phyloP scores from a whole-genome alignment of 2,329 filamentous ascomycete species.

The Botryotinia globosa region DNA sequence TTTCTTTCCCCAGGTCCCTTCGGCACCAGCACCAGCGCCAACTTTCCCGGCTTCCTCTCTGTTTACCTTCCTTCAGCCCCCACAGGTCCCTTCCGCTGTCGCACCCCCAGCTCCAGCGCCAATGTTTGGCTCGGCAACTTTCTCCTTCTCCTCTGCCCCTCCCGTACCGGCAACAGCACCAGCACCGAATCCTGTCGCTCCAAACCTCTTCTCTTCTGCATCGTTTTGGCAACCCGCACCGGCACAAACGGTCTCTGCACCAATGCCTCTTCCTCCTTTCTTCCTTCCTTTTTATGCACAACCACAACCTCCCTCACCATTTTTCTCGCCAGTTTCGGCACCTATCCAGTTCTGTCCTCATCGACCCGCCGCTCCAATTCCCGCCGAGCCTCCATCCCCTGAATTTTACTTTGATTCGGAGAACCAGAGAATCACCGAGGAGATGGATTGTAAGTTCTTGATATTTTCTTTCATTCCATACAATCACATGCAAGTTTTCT shows the following conservation, averaged over 20 bases:
- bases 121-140: neutral
- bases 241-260: neutral
- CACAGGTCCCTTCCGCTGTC: no score
- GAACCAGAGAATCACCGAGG: neutral
- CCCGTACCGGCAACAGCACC: neutral
- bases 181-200: neutral
- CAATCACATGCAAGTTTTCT: neutral
- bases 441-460: slow-evolving; percentile 9
- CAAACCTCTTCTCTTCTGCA: neutral
- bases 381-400: neutral
- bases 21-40: neutral
- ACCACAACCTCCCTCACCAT: neutral
- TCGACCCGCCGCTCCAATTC: neutral
- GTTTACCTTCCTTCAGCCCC: neutral
- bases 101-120: neutral
- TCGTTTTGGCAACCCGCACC: neutral
- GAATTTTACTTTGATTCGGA: neutral
- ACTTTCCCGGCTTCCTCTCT: neutral
- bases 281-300: neutral
- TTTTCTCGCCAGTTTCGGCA: neutral
- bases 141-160: neutral
- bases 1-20: neutral
- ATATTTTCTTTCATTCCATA: neutral
- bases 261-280: neutral
- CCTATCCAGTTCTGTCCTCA: neutral